Base-by-base conservation (phyloP, 2,329 filamentous ascomycete genomes). In the Fusarium sp. region DNA sequence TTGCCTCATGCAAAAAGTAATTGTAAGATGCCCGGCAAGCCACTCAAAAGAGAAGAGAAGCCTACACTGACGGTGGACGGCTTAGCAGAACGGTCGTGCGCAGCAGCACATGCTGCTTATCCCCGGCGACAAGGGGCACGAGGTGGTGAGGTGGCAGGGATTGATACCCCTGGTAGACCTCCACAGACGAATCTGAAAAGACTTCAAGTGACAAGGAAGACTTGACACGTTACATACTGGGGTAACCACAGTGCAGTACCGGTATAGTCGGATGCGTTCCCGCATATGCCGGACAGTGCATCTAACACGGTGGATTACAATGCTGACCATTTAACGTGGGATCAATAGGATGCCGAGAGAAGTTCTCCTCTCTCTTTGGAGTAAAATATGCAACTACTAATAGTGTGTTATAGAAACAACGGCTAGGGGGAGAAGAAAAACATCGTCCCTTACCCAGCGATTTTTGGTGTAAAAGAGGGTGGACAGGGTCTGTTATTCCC, bases 141-240 rank as follows among this genome's bases (percentile, higher is more conserved):
- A 53, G 57, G 57, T 70, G 67, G 58, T 70, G 58, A 67, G 50
- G 49, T 55, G 42, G 54, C 62, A 68, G 58, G 59, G 63, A 54
- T 44, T 49, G 23, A 34, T 26, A 20, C 40, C 50, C 62, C 62
- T 38, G 30, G 31, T 9, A 20, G 51, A 18, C n/a, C 38, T 47
- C 41, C 53, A 46, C 37, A 18, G 63, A 38, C 67, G 44, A 69
- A 69, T 69, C 57, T 69, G 62, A 70, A 59, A 63, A 56, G 52
- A 46, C 57, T 47, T 53, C 38, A 67, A 62, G 44, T 70, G 67
- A 64, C 57, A 57, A 64, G 66, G 57, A 56, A 67, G 62, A 63
- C 67, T 46, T 62, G 67, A 69, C 66, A 67, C 58, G 66, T 62
- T 59, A 69, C 66, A 57, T 63, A 31, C 66, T 63, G 66, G 66